Base-by-base conservation (phyloP, 78 protist genomes). In the Dictyostelium purpureum region DNA sequence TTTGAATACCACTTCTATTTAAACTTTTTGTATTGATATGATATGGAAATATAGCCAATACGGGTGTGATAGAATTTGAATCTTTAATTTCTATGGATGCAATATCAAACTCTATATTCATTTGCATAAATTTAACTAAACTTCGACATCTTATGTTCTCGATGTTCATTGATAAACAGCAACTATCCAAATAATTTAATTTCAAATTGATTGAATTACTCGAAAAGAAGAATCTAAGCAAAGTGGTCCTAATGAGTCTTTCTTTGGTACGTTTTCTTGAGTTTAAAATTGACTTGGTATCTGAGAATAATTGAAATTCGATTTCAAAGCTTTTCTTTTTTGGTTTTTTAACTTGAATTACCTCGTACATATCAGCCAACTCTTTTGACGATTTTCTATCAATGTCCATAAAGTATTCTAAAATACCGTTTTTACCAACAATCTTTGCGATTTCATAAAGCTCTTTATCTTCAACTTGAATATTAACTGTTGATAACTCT, bases 261-360 rank as follows among this genome's bases (percentile, higher is more conserved):
- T 85, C 92, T 61, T 85, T 85, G 3, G 92, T 85, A 21, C 67
- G 76, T 74, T 85, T 70, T 38, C 92, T 35, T 37, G 82, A 63
- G 61, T 78, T 78, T 38, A 61, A 78, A 40, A 85, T 74, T 9
- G 82, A 85, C 33, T 73, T 85, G 2, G 92, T 73, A 45, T 85
- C 82, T 40, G 77, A 56, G 52, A 69, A 52, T 3, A 85, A 49
- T 2, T 51, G 47, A 9, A 85, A 59, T n/a, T 85, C 33, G 7
- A 85, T 10, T 12, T 73, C 92, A 5, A 70, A 40, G 9, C 59
- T 45, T 45, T 52, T 59, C 16, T 28, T 35, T 31, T 81, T 81
- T 7, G 70, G 74, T 61, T 40, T 70, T 52, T 52, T 77, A 33
- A 73, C 14, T 16, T 59, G 71, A 24, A 85, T 82, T 0, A 61